These are phyloP conservation scores for Chrysanthemum seticuspe DNA, from an alignment of 129 eudicot species.

Conservation along the genomic window DNA sequence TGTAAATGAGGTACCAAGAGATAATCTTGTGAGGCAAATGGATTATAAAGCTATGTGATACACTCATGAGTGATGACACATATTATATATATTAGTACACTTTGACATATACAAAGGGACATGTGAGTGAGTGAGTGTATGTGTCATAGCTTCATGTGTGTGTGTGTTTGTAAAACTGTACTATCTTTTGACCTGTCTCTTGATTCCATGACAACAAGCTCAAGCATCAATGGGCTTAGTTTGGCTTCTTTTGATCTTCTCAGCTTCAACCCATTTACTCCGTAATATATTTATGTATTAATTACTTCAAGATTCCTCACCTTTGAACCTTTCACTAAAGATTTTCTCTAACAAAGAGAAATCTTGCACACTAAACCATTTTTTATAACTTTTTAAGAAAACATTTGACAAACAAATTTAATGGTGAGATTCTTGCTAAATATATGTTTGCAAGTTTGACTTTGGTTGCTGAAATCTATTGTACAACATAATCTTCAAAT, in stretches of 20 bases:
- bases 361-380: background rate
- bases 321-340: background rate
- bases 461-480: no score
- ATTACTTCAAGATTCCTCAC: slow-evolving; percentile 8
- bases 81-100: no score
- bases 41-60: background rate
- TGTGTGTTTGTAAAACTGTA: slow-evolving; percentile 30
- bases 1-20: background rate
- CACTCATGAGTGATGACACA: no score
- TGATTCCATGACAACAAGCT: slow-evolving; percentile 59
- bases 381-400: background rate
- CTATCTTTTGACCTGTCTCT: slow-evolving; percentile 61
- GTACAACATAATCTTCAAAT: no score
- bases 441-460: no score
- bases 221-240: slow-evolving; percentile 43
- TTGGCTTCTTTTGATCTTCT: slow-evolving; percentile 29
- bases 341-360: background rate
- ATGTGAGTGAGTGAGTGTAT: slow-evolving; percentile 9
- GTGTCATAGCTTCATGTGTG: slow-evolving; percentile 23
- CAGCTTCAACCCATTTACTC: background rate
- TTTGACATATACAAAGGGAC: background rate
- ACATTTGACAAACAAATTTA: no score
- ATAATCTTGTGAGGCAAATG: background rate
- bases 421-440: no score
- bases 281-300: background rate